Evolutionary conservation across 331 rosid species (phyloP).

Genomic region (Malus hybrid): DNA sequence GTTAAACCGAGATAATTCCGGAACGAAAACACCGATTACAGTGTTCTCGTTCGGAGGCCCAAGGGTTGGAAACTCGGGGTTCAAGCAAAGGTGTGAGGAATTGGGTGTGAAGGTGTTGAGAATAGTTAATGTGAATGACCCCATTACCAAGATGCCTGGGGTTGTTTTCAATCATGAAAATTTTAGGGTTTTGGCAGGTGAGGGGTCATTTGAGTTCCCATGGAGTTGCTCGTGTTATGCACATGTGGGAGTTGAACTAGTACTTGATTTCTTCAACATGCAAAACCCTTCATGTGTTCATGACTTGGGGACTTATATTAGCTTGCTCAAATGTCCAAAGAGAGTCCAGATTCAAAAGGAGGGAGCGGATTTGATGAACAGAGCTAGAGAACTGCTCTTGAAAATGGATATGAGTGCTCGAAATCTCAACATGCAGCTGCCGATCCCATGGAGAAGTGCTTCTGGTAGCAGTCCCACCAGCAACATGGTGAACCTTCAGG

Average conservation of each 20-base stretch:
- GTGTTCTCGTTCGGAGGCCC: conserved; percentile 93
- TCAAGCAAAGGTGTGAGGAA: conserved; percentile 70
- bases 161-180: conserved; percentile 65
- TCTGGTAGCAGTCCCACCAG: not conserved
- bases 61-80: conserved; percentile 67
- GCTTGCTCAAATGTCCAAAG: conserved; percentile 37
- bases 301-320: conserved; percentile 65
- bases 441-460: conserved; percentile 13
- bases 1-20: conserved; percentile 16
- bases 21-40: conserved; percentile 27
- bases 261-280: conserved; percentile 68
- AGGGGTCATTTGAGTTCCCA: conserved; percentile 36
- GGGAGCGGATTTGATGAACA: conserved; percentile 18
- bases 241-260: conserved; percentile 86
- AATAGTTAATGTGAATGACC: conserved; percentile 70
- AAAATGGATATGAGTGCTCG: conserved; percentile 1
- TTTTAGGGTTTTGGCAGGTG: conserved; percentile 75
- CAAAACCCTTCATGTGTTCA: conserved; percentile 93
- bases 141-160: conserved; percentile 86
- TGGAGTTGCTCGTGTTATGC: conserved; percentile 72
- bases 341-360: conserved; percentile 1
- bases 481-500: conserved; percentile 11
- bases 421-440: conserved; percentile 26
- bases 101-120: conserved; percentile 75
- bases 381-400: conserved; percentile 28